Conservation (phyloP, 495 filamentous ascomycete genomes). For the Aspergillus coremiiformis region DNA sequence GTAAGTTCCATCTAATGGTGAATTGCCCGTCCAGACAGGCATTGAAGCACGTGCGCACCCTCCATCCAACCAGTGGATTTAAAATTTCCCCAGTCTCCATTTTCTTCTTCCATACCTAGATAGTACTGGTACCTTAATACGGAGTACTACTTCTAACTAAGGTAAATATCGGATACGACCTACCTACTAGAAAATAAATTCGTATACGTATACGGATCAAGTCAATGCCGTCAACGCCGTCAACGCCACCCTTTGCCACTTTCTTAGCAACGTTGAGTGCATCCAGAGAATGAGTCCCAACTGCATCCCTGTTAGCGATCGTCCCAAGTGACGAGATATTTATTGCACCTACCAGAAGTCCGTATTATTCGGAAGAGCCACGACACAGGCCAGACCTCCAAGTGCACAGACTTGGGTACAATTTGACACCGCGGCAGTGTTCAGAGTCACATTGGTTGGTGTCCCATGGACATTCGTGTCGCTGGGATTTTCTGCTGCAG, state of each 20-base stretch:
- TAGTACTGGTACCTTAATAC: too few species aligned
- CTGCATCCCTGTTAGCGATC: slow-evolving; percentile 9
- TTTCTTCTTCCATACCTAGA: too few species aligned
- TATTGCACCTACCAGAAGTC: slow-evolving; percentile 20
- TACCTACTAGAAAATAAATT: too few species aligned
- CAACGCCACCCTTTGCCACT: background rate
- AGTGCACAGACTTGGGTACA: slow-evolving; percentile 26
- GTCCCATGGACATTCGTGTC: background rate
- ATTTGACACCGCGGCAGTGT: background rate
- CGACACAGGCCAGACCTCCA: slow-evolving; percentile 19
- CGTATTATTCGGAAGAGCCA: slow-evolving; percentile 25
- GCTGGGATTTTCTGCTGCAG: background rate
- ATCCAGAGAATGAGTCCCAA: slow-evolving; percentile 17
- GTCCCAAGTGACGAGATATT: background rate
- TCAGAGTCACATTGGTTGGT: background rate
- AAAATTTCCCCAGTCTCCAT: background rate
- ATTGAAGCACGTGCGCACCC: slow-evolving; percentile 31
- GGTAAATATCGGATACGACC: too few species aligned
- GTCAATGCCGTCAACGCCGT: background rate
- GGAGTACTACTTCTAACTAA: too few species aligned
- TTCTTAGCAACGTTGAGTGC: slow-evolving; percentile 18
- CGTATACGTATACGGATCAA: too few species aligned
- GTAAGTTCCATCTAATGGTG: too few species aligned
- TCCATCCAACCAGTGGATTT: slow-evolving; percentile 6
- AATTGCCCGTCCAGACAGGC: slow-evolving; percentile 19